Conservation (phyloP, 257 asterid species). For the Voacanga thouarsii region DNA sequence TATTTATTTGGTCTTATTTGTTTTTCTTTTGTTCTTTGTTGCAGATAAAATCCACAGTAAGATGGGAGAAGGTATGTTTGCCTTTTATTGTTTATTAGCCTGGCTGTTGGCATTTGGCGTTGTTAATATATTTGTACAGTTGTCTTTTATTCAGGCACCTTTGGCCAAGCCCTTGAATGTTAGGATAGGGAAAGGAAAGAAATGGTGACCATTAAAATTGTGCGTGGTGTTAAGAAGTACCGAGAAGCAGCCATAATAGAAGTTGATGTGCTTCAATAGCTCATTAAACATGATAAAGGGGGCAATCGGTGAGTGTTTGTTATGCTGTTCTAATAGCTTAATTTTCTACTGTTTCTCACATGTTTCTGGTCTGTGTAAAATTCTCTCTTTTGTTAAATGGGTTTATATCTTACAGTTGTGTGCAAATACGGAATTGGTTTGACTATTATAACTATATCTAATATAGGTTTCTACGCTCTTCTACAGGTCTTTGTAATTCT, state of each 20-base stretch:
- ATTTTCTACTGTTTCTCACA: not conserved
- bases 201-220: slow-evolving; percentile 87
- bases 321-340: not conserved
- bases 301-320: slow-evolving; percentile 69
- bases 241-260: slow-evolving; percentile 94
- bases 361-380: slow-evolving; percentile 22
- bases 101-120: not conserved
- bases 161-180: slow-evolving; percentile 93
- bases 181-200: slow-evolving; percentile 83
- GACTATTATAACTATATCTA: no score
- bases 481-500: no score
- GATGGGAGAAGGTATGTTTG: slow-evolving; percentile 73
- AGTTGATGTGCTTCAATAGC: slow-evolving; percentile 81
- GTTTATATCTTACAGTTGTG: no score
- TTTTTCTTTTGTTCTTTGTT: not conserved
- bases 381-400: slow-evolving; percentile 5
- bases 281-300: slow-evolving; percentile 77
- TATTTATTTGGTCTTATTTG: not conserved
- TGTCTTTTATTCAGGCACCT: slow-evolving; percentile 40
- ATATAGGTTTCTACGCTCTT: no score
- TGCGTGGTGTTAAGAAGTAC: slow-evolving; percentile 76
- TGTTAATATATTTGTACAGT: no score
- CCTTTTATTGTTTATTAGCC: not conserved
- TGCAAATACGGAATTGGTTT: no score
- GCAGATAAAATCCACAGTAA: slow-evolving; percentile 85